These are phyloP conservation scores for Boletus rex-veris DNA, from an alignment of 768 basidiomycete genomes.

Conservation along the genomic window DNA sequence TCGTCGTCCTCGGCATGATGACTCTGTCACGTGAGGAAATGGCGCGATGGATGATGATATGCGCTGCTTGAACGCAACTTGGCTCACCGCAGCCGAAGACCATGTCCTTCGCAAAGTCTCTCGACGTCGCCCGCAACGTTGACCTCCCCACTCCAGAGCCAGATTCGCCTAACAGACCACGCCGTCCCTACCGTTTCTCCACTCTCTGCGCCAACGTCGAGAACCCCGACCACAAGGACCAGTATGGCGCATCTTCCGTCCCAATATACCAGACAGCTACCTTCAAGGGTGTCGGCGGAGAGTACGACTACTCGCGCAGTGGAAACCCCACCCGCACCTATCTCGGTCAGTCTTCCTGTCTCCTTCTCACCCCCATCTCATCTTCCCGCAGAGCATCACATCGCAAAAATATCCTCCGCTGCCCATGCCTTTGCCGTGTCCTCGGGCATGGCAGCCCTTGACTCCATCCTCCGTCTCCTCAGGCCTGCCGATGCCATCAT, in stretches of 20 bases:
- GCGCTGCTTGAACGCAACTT: too few relatives aligned
- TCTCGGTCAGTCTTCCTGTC: constrained; percentile 58
- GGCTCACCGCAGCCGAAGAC: background rate
- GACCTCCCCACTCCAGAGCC: constrained; percentile 81
- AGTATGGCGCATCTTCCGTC: constrained; percentile 89
- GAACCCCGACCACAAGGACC: constrained; percentile 89
- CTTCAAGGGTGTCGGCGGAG: constrained; percentile 88
- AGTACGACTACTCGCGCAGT: constrained; percentile 92
- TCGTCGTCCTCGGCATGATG: constrained; percentile 24
- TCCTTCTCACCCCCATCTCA: background rate
- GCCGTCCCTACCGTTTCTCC: constrained; percentile 84
- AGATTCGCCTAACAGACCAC: constrained; percentile 63
- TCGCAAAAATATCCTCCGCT: constrained; percentile 95
- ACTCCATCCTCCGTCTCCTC: constrained; percentile 88
- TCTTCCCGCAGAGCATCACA: constrained; percentile 74
- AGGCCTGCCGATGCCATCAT: constrained; percentile 96
- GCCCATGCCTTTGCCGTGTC: constrained; percentile 87
- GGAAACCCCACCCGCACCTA: constrained; percentile 97
- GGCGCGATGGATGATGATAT: constrained; percentile 13
- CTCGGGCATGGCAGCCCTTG: constrained; percentile 97
- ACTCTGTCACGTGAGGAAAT: constrained; percentile 20
- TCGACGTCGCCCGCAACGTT: constrained; percentile 27
- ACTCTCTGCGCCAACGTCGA: constrained; percentile 90
- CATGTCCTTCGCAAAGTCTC: constrained; percentile 7
- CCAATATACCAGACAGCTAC: constrained; percentile 99